Percentiles rank a stretch among this genome's conserved stretches.
These are phyloP conservation scores for Kingdonia uniflora DNA, from an alignment of 164 flowering plant genomes.

Conservation along the genomic window DNA sequence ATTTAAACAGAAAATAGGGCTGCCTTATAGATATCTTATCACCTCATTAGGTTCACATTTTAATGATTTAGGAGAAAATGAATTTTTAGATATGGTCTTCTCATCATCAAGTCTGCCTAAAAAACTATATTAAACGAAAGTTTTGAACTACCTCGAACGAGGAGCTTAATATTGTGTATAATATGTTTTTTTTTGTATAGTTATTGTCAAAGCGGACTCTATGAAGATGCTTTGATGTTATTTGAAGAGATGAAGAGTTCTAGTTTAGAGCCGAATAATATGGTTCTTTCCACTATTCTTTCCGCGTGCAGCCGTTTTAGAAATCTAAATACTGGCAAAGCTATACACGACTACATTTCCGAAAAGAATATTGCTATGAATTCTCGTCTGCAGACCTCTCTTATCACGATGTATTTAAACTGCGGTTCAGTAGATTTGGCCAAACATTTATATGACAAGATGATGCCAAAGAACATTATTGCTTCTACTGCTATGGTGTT, in stretches of 20 bases:
- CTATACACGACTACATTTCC: conserved; percentile 29
- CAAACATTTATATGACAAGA: neutral
- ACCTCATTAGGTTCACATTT: too few species aligned
- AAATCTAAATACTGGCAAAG: conserved; percentile 39
- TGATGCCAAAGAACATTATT: conserved; percentile 20
- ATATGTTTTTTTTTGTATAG: conserved; percentile 22
- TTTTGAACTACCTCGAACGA: too few species aligned
- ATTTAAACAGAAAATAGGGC: too few species aligned
- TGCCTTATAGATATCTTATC: too few species aligned
- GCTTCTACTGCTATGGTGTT: conserved; percentile 58
- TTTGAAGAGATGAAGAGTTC: conserved; percentile 60
- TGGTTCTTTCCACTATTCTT: conserved; percentile 40
- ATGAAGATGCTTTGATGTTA: conserved; percentile 38
- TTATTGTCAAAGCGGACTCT: conserved; percentile 35
- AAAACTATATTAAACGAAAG: too few species aligned
- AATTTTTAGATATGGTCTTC: too few species aligned
- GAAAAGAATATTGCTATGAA: neutral
- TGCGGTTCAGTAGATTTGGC: conserved; percentile 4
- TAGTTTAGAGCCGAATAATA: conserved; percentile 37
- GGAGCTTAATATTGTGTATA: too few species aligned
- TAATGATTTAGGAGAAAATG: too few species aligned
- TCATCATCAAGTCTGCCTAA: too few species aligned
- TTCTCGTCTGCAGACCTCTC: neutral
- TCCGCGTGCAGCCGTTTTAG: conserved; percentile 54
- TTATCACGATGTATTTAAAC: neutral